Conservation (phyloP, 352 stramenopile species). For the Blastocystis hominis region DNA sequence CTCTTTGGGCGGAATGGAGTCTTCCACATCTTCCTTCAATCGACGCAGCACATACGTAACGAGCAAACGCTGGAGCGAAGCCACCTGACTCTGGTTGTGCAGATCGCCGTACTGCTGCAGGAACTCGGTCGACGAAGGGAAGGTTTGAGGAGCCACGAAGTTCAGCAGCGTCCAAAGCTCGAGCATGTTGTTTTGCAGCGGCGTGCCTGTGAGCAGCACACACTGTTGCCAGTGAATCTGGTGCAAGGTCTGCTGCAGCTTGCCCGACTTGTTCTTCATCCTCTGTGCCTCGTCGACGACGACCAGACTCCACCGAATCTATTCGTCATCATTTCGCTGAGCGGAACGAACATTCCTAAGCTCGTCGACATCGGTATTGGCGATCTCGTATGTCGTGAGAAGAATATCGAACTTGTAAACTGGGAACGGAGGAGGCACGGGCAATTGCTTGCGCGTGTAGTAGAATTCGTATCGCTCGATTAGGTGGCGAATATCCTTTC, state of each 20-base stretch:
- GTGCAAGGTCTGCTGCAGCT: slow-evolving; percentile 78
- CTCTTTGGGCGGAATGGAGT: slow-evolving; percentile 88
- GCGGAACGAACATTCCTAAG: slow-evolving; percentile 62
- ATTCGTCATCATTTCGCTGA: too few species aligned
- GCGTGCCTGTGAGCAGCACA: slow-evolving; percentile 77
- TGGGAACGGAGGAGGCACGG: slow-evolving; percentile 60
- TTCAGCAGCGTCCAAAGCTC: slow-evolving; percentile 98
- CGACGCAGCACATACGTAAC: slow-evolving; percentile 84
- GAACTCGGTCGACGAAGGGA: slow-evolving; percentile 86
- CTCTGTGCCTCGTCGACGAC: slow-evolving; percentile 98
- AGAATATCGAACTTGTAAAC: slow-evolving; percentile 86
- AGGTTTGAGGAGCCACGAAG: slow-evolving; percentile 89
- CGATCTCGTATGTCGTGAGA: slow-evolving; percentile 88
- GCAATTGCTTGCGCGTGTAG: slow-evolving; percentile 73
- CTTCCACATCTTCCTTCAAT: slow-evolving; percentile 91
- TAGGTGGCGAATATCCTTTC: slow-evolving; percentile 73
- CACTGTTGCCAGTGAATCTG: slow-evolving; percentile 68
- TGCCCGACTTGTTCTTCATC: slow-evolving; percentile 90
- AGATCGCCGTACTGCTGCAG: slow-evolving; percentile 84
- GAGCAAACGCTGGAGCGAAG: slow-evolving; percentile 81
- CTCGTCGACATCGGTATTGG: slow-evolving; percentile 83
- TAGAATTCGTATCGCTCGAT: slow-evolving; percentile 91
- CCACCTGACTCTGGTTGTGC: slow-evolving; percentile 80
- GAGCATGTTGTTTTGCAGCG: slow-evolving; percentile 96
- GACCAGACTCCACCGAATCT: slow-evolving; percentile 87